Base-by-base conservation (phyloP, 2,329 filamentous ascomycete genomes). In the Alternaria metachromatica region DNA sequence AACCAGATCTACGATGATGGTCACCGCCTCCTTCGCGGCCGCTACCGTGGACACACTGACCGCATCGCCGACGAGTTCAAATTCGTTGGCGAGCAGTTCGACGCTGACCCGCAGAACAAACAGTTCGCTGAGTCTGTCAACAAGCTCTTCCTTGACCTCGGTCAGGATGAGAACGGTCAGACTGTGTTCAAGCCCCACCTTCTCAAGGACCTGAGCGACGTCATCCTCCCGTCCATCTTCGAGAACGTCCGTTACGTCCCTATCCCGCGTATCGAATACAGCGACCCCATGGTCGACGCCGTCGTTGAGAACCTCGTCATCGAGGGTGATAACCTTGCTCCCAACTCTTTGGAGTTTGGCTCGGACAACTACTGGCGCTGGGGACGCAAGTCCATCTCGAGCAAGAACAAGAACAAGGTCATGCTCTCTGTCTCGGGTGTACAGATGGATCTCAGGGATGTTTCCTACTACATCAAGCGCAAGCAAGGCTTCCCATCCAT, bases 271-370 rank as follows among this genome's bases (percentile, higher is more conserved):
- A 97, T 99, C 64, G 96, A 99, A 83, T 96, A 94, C 76, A 91
- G 89, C 2, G 96, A 98, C 72, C 86, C 87, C 3, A 89, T 90
- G 85, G 85, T 97, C 55, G 96, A 99, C 80, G 91, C 91, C 53
- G 88, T 98, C 53, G 88, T 99, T 48, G 96, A 99, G 84, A 99
- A 99, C 80, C 84, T 99, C 11, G 91, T 97, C 49, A 87, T 99
- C 56, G 96, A 99, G 83, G 94, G 93, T 69, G 94, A 98, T 84
- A 99, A 99, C 82, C 89, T 99, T 72, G 93, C 94, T 82, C 96
- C 96, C 67, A 99, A 99, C 73, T 87, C 95, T 6, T 81, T 97
- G 43, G 95, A 99, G 80, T 87, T 98, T 65, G 88, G 90, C 63
- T 96, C 89, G 77, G 94, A 98, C 83, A 96, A 98, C 84, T 96